Base-by-base conservation (phyloP, 345 rosid genomes). In the Kernera saxatilis region DNA sequence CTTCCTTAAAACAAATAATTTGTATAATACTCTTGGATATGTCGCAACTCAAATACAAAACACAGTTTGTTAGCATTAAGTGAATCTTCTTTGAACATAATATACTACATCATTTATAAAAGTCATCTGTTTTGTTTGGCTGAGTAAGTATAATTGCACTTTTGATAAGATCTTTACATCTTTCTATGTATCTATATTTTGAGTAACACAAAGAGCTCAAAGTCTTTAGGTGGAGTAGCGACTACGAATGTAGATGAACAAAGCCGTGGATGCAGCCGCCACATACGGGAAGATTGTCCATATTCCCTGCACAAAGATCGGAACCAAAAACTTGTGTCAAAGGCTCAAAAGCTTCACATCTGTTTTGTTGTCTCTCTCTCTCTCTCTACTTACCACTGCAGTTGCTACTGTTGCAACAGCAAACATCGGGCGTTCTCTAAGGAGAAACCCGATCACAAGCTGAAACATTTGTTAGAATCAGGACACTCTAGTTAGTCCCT, bases 341-440 rank as follows among this genome's bases (percentile, higher is more conserved):
- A 12, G 39, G 4, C 25, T 30, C 35, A n/a, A 64, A 67, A 57
- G 10, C 70, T 51, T 45, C 33, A 68, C 40, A 44, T 51, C 9
- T 30, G 6, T 66, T 11, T 26, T 23, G 3, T 11, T 29, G 8
- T 54, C 5, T 13, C 10, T 32, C 44, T 30, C 22, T 30, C 30
- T 67, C 55, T 50, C 32, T 55, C 12, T 67, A 41, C 73, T 74
- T 77, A 90, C 97, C 90, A 90, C 93, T 41, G 67, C 90, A 10
- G 97, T 85, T 36, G 95, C 95, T 8, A 90, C 92, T 3, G 93
- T 81, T 49, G 95, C 92, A 41, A 93, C 71, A 52, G 93, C 92
- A 74, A 87, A 83, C 41, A 87, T 60, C 19, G 96, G 96, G 4
- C 85, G 81, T 76, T 88, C 87, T 76, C 97, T 84, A 78, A 86